phyloP scores from a whole-genome alignment of 495 filamentous ascomycete species.

The Podospora anserina region DNA sequence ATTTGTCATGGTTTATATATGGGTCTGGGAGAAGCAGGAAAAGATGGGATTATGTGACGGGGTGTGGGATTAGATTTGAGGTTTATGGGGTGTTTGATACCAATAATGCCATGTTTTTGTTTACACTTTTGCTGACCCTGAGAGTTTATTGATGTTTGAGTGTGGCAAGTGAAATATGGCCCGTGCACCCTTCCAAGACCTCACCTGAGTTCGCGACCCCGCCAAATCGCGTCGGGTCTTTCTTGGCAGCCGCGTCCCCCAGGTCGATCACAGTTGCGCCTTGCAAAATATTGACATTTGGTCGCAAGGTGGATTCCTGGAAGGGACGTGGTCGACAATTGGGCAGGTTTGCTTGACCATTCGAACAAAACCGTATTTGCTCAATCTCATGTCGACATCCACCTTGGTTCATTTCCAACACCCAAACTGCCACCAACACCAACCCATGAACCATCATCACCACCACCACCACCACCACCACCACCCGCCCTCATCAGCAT shows the following conservation, averaged over 20 bases:
- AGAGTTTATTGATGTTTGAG: too few relatives aligned
- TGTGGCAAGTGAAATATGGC: background rate
- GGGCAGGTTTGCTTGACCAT: background rate
- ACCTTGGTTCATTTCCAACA: background rate
- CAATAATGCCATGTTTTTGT: background rate
- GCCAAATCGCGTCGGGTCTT: constrained; percentile 9
- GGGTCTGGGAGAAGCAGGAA: background rate
- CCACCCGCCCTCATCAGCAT: background rate
- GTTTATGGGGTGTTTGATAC: background rate
- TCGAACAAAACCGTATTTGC: background rate
- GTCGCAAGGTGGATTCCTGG: background rate
- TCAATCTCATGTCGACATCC: background rate
- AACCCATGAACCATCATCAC: background rate
- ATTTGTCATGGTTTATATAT: background rate
- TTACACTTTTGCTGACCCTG: background rate
- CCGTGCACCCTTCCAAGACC: background rate
- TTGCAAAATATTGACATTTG: background rate
- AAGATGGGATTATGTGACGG: background rate
- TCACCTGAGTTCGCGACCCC: constrained; percentile 16
- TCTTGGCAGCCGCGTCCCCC: constrained; percentile 15
- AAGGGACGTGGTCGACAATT: background rate
- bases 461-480: background rate
- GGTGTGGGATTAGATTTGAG: background rate
- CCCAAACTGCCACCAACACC: background rate
- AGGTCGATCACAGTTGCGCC: background rate